Base-by-base conservation (phyloP, 257 asterid species). In the Cinchona pubescens region DNA sequence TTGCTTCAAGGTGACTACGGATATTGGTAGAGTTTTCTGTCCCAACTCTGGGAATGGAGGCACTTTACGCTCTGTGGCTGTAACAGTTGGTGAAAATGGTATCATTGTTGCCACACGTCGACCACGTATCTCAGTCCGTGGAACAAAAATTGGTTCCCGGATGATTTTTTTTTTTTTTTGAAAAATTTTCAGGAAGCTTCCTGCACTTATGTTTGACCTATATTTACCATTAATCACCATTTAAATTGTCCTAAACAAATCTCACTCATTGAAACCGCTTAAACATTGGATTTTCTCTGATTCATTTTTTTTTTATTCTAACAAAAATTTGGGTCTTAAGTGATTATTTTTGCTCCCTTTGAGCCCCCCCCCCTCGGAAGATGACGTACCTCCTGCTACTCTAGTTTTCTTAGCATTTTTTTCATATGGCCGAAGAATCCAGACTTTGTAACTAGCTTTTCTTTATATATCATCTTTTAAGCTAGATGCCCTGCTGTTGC, bases 1-100 rank as follows among this genome's bases (percentile, higher is more conserved):
- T 75, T 95, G 99, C 86, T 84, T 72, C 83, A 95, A 92, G 87
- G 97, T 95, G 78, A 92, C 99, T 43, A 95, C 96, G n/a, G 99
- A 91, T 75, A 88, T 85, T 73, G 92, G 91, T 59, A 86, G 87
- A 82, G 86, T 95, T 70, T 95, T 95, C 90, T 92, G 99, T 59
- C 99, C 99, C 56, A 82, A 85, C 8, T 92, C 98, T 90, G 99
- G 99, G 51, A 95, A 92, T 65, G 99, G 99, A 3, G 99, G 99
- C 62, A 95, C 99, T 60, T 90, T 95, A 59, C 89, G 98, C 51
- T 92, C 91, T 82, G 99, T 92, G 56, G 93, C 98, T 80, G 96
- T 92, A 60, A 95, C 97, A 5, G 94, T 95, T 83, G 89, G 83
- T 27, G 99, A 95, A 82, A 93, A 90, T 85, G 99, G 97, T 45